Evolutionary conservation across 2,329 filamentous ascomycete species (phyloP).

Genomic region (Taxawa tesnikishii): DNA sequence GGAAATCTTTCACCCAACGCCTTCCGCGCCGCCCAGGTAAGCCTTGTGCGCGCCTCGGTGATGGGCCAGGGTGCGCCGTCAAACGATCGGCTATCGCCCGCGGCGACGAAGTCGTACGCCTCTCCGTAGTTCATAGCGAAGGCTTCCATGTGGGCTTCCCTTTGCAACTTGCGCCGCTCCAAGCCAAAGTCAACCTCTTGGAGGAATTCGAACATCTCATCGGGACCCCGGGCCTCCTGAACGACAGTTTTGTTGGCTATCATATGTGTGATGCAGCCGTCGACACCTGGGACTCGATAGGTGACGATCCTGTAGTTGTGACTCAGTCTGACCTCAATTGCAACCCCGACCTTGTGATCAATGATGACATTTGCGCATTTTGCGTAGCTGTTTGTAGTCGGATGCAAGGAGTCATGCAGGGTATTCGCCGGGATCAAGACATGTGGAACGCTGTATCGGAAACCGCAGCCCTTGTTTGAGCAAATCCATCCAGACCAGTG

Average conservation of each 20-base stretch:
- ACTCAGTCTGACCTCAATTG: too few species aligned
- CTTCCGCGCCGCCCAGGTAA: slow-evolving; percentile 43
- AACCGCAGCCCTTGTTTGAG: slow-evolving; percentile 38
- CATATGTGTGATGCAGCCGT: slow-evolving; percentile 40
- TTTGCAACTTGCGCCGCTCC: slow-evolving; percentile 14
- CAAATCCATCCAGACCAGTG: slow-evolving; percentile 54
- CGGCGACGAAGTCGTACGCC: slow-evolving; percentile 53
- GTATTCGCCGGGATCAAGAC: too few species aligned
- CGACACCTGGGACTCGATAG: slow-evolving; percentile 35
- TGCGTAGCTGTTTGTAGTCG: too few species aligned
- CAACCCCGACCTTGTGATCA: too few species aligned
- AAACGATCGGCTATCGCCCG: slow-evolving; percentile 39
- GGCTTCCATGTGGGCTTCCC: slow-evolving; percentile 19
- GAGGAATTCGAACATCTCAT: slow-evolving; percentile 46
- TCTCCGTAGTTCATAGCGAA: slow-evolving; percentile 37
- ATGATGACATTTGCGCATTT: too few species aligned
- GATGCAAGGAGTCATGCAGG: too few species aligned
- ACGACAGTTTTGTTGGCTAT: slow-evolving; percentile 44
- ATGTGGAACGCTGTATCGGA: too few species aligned
- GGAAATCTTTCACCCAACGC: slow-evolving; percentile 19
- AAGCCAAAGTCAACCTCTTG: slow-evolving; percentile 27
- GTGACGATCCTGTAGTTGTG: slow-evolving; percentile 29
- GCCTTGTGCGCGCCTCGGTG: slow-evolving; percentile 35
- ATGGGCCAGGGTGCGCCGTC: slow-evolving; percentile 34
- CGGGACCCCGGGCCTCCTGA: slow-evolving; percentile 39